Evolutionary conservation across 441 rosid genomes (phyloP).

Genomic region (Aleurites moluccanus): DNA sequence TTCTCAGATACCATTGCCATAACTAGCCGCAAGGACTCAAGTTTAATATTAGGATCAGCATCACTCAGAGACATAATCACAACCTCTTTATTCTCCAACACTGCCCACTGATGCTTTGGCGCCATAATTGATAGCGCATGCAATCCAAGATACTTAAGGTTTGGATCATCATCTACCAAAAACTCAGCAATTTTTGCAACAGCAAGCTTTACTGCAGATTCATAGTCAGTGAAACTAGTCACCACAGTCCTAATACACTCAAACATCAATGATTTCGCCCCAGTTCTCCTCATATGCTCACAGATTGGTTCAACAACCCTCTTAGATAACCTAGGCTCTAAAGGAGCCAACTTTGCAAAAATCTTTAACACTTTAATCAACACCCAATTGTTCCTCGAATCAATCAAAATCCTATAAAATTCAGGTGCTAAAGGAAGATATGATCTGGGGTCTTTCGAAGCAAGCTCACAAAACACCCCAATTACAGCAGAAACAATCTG

Average conservation of each 20-base stretch:
- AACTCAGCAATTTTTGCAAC: conserved; percentile 63
- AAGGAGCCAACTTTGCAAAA: conserved; percentile 65
- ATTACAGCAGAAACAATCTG: conserved; percentile 60
- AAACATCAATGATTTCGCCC: conserved; percentile 78
- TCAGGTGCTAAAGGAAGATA: conserved; percentile 90
- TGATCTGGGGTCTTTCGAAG: conserved; percentile 62
- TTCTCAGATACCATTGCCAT: conserved; percentile 83
- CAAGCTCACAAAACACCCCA: conserved; percentile 81
- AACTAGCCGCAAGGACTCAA: conserved; percentile 69
- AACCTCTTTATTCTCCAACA: conserved; percentile 79
- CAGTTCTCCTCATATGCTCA: conserved; percentile 85
- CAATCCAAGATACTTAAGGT: conserved; percentile 90
- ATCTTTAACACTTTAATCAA: conserved; percentile 85
- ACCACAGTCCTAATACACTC: conserved; percentile 83
- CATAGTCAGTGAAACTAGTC: conserved; percentile 75
- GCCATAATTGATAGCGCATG: conserved; percentile 68
- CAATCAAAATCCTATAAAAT: conserved; percentile 74
- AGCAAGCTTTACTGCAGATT: conserved; percentile 78
- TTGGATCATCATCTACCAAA: conserved; percentile 81
- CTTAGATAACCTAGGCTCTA: conserved; percentile 85
- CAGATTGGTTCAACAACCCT: conserved; percentile 81
- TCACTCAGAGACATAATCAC: conserved; percentile 83
- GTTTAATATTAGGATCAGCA: conserved; percentile 73
- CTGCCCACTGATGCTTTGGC: conserved; percentile 69
- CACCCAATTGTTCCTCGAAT: conserved; percentile 92